Percentiles rank a stretch among this genome's conserved stretches.
These are phyloP conservation scores for Stachybotrys elegans DNA, from an alignment of 2,329 filamentous ascomycete genomes.

Conservation along the genomic window DNA sequence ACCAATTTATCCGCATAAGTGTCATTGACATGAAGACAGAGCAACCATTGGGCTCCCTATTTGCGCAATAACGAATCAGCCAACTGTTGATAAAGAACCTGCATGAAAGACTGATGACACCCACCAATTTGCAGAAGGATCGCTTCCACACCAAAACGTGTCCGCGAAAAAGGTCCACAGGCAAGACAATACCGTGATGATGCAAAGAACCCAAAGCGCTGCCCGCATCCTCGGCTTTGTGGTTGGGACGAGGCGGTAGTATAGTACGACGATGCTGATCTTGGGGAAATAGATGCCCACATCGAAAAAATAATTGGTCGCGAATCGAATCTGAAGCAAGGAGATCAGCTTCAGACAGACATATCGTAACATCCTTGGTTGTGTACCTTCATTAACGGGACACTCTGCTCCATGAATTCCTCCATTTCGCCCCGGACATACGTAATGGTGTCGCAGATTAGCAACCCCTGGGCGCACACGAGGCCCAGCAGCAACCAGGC, in stretches of 20 bases:
- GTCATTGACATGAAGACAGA: slow-evolving; percentile 12
- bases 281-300: slow-evolving; percentile 19
- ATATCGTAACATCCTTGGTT: neutral
- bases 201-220: slow-evolving; percentile 10
- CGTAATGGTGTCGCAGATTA: neutral
- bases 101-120: too few relatives aligned
- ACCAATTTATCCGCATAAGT: slow-evolving; percentile 16
- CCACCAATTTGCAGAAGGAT: slow-evolving; percentile 16
- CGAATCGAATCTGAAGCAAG: slow-evolving; percentile 11
- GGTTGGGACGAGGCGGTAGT: slow-evolving; percentile 14
- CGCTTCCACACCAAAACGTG: slow-evolving; percentile 17
- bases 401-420: neutral
- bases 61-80: too few relatives aligned
- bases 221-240: slow-evolving; percentile 13
- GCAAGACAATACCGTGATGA: slow-evolving; percentile 8
- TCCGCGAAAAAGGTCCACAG: slow-evolving; percentile 12
- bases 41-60: neutral
- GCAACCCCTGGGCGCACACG: neutral
- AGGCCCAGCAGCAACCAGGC: neutral
- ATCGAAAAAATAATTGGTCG: slow-evolving; percentile 19
- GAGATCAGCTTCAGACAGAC: neutral
- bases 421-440: neutral
- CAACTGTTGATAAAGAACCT: too few relatives aligned
- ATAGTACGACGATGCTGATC: slow-evolving; percentile 17
- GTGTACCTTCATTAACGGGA: neutral